Percentiles rank a stretch among this genome's conserved stretches.
Conservation (phyloP, 805 yeast species). For the Lipomyces sp. region DNA sequence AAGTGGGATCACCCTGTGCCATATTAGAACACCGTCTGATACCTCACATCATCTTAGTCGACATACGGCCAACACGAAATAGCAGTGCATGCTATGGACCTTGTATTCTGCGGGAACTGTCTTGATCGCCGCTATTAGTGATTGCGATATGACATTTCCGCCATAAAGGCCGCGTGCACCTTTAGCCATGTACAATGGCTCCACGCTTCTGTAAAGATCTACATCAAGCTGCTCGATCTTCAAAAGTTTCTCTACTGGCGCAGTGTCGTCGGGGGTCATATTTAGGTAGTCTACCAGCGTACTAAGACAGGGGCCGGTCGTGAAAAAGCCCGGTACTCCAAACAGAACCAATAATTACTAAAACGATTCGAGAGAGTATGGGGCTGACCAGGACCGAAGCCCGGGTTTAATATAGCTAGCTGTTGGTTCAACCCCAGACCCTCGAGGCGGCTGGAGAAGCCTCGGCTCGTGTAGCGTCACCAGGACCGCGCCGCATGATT, state of each 20-base stretch:
- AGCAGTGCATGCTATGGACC: slow-evolving; percentile 40
- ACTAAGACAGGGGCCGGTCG: too few relatives aligned
- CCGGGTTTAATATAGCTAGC: too few relatives aligned
- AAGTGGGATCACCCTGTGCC: slow-evolving; percentile 35
- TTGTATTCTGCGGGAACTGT: slow-evolving; percentile 33
- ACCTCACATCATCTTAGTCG: neutral
- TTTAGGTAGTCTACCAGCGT: neutral
- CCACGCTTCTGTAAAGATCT: slow-evolving; percentile 35
- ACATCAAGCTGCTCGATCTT: slow-evolving; percentile 37
- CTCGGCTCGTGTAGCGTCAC: too few relatives aligned
- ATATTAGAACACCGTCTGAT: neutral
- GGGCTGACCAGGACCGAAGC: too few relatives aligned
- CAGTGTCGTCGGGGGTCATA: neutral
- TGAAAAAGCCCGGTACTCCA: too few relatives aligned
- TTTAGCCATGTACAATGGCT: slow-evolving; percentile 29
- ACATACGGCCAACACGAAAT: slow-evolving; percentile 38
- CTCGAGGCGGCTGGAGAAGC: too few relatives aligned
- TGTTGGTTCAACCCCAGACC: too few relatives aligned
- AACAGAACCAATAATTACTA: too few relatives aligned
- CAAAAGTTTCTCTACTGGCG: slow-evolving; percentile 36
- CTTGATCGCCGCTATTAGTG: slow-evolving; percentile 38
- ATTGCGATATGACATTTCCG: slow-evolving; percentile 39
- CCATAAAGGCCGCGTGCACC: slow-evolving; percentile 41
- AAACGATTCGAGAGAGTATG: too few relatives aligned
- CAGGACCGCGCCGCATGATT: slow-evolving; percentile 24